Percentiles rank a stretch among this genome's conserved stretches.
Evolutionary conservation across 2,329 filamentous ascomycete species (phyloP).

Genomic region (Anthostomella pinea): DNA sequence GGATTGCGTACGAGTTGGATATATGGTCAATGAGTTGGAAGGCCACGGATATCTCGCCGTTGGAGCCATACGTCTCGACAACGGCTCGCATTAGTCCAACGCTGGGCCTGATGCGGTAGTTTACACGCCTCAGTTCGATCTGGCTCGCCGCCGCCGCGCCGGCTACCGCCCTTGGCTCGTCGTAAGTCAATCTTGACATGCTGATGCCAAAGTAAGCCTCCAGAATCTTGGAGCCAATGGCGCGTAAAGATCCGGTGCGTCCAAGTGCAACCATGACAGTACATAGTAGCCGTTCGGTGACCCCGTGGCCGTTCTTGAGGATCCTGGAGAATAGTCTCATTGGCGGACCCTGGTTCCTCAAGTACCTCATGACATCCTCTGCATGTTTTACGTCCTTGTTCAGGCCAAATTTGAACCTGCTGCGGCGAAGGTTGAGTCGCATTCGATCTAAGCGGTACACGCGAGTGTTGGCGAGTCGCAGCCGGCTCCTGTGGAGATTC

Average conservation of each 20-base stretch:
- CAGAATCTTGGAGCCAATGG: slow-evolving; percentile 33
- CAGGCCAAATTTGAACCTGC: slow-evolving; percentile 28
- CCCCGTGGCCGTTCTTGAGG: slow-evolving; percentile 23
- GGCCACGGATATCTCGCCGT: slow-evolving; percentile 59
- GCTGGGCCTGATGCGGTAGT: slow-evolving; percentile 51
- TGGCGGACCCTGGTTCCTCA: slow-evolving; percentile 28
- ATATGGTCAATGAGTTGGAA: slow-evolving; percentile 61
- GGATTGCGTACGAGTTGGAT: slow-evolving; percentile 56
- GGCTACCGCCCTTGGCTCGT: no score
- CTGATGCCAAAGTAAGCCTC: slow-evolving; percentile 27
- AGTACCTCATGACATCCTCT: slow-evolving; percentile 29
- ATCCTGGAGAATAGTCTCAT: slow-evolving; percentile 29
- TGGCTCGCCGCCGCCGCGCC: no score
- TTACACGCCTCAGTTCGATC: no score
- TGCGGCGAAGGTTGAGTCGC: slow-evolving; percentile 10
- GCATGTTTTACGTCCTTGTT: slow-evolving; percentile 25
- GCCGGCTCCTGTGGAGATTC: slow-evolving; percentile 31
- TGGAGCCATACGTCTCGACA: slow-evolving; percentile 67
- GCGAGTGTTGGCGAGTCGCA: slow-evolving; percentile 2
- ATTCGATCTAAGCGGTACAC: slow-evolving; percentile 23
- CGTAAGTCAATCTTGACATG: slow-evolving; percentile 8
- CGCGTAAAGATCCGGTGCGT: slow-evolving; percentile 34
- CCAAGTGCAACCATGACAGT: slow-evolving; percentile 41
- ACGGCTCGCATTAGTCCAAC: slow-evolving; percentile 59
- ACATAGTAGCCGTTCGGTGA: slow-evolving; percentile 41